Evolutionary conservation across 2,329 filamentous ascomycete genomes (phyloP), one percentile per base, ranked within the genome.

Genomic region (Aspergillus glaucus): DNA sequence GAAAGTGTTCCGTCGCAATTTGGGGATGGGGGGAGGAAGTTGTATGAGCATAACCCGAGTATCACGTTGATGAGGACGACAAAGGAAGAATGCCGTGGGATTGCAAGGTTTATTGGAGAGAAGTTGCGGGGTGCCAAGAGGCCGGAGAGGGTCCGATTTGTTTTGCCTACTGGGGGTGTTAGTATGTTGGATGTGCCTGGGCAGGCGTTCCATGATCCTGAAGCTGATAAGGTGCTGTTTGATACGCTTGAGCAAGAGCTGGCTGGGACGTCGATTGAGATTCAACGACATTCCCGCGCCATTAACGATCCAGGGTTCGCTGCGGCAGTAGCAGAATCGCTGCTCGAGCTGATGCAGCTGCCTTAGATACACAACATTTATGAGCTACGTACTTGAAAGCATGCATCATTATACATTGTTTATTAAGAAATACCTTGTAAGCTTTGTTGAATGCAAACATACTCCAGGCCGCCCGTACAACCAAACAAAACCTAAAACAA

Each of bases 1-100:
- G 61, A 63, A 0, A 80, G 75, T 0, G 73, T 86, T 0, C 85
- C 84, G 0, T 72, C 78, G 46, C 70, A 71, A 44, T 84, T 80
- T 54, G 59, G 62, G 9, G 30, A 43, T 10, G 59, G 62, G 7
- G 32, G 39, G 10, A 44, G 58, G 30, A 71, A 71, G 17, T 63
- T 86, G n/a, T 76, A 79, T 55, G 78, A 81, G 58, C 85, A 88
- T 60, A 88, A 87, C 58, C 75, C 81, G 0, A 75, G 76, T 0
- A 79, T 87, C 0, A 88, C 85, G 0, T 59, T 88, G 28, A 80
- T 88, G 75, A 70, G 85, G 19, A 84, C 84, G 0, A 81, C 73
- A 0, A 57, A 64, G n/a, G 72, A 78, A 1, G 84, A 88, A 59
- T 80, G 77, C 51, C 55, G 49, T 21, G 60, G 70, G 40, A 73